Conservation (phyloP, 768 basidiomycete species). For the Gloeopeniophorella convolvens region DNA sequence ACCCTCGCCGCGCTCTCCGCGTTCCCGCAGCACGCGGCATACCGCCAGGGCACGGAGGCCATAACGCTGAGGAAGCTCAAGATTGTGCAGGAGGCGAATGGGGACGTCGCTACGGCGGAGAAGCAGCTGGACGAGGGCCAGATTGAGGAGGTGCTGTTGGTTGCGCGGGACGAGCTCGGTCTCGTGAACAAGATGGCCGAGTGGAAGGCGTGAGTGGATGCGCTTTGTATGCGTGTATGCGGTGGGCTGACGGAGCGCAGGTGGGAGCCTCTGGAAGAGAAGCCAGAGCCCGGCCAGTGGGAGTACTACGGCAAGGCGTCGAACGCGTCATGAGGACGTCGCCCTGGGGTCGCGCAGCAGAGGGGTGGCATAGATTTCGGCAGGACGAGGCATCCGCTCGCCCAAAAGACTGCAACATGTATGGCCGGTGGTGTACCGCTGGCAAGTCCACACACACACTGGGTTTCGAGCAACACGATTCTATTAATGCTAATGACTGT, state of each 20-base stretch:
- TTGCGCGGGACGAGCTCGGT: slow-evolving; percentile 76
- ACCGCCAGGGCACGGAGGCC: slow-evolving; percentile 84
- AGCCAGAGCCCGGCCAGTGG: slow-evolving; percentile 81
- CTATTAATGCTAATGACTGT: no score
- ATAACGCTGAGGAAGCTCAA: slow-evolving; percentile 75
- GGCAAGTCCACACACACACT: neutral
- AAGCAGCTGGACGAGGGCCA: slow-evolving; percentile 74
- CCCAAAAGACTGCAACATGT: slow-evolving; percentile 2
- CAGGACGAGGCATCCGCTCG: no score
- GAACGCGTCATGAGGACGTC: slow-evolving; percentile 32
- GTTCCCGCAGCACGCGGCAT: slow-evolving; percentile 79
- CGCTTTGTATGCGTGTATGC: neutral
- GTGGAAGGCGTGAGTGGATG: slow-evolving; percentile 91
- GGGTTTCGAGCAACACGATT: no score
- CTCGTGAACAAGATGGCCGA: slow-evolving; percentile 81
- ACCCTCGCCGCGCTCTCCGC: slow-evolving; percentile 64
- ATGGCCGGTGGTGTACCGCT: no score
- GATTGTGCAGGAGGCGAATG: slow-evolving; percentile 62
- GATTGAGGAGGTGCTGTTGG: slow-evolving; percentile 78
- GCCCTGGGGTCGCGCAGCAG: no score
- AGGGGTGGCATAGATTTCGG: no score
- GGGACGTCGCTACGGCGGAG: slow-evolving; percentile 63
- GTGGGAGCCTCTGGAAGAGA: slow-evolving; percentile 86
- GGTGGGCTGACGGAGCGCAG: slow-evolving; percentile 26
- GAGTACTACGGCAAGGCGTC: slow-evolving; percentile 63